Evolutionary conservation across 2,329 filamentous ascomycete genomes (phyloP), one percentile per base, ranked within the genome.

Genomic region (Ophiosphaerella herpotricha): DNA sequence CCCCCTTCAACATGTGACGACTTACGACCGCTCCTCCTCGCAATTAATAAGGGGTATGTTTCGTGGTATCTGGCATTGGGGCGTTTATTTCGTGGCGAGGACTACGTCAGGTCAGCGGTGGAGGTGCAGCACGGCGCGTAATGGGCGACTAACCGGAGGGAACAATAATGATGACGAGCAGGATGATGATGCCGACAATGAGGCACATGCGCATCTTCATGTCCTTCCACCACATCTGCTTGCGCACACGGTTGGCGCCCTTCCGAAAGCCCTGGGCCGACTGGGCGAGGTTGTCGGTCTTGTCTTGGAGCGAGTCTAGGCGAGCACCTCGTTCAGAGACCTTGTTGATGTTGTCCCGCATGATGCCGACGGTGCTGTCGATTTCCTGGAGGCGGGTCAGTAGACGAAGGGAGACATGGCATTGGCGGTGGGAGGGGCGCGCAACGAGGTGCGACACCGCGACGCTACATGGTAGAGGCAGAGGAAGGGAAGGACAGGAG

Each of bases 151-250:
- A 85, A 96, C 93, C 91, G 64, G 88, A 82, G 61, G 94, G 94
- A 64, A 97, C 86, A 71, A 99, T 94, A 74, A 99, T 97, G 75
- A 99, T 85, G 64, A 96, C 80, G 63, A 99, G 84, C 66, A 99
- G 82, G 64, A 97, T 84, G 74, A 97, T 88, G 76, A 99, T 89
- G 69, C 92, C 94, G 52, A 87, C 82, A 72, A 96, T 89, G 66
- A 99, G 81, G 79, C 93, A 97, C 82, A 97, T 94, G 76, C 94
- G 87, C 94, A 99, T 99, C 86, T 97, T 97, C 91, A 97, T 96
- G 73, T 97, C 93, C 84, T 97, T 97, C 93, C 92, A 97, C 93
- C 93, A 97, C 93, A 97, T 97, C 77, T 96, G 87, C 77, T 80
- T 80, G 76, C 94, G 87, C 65, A 99, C 93, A 67, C 91, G 83